These are phyloP conservation scores for Paecilomyces formosus DNA, from an alignment of 2,329 filamentous ascomycete genomes.

Conservation along the genomic window DNA sequence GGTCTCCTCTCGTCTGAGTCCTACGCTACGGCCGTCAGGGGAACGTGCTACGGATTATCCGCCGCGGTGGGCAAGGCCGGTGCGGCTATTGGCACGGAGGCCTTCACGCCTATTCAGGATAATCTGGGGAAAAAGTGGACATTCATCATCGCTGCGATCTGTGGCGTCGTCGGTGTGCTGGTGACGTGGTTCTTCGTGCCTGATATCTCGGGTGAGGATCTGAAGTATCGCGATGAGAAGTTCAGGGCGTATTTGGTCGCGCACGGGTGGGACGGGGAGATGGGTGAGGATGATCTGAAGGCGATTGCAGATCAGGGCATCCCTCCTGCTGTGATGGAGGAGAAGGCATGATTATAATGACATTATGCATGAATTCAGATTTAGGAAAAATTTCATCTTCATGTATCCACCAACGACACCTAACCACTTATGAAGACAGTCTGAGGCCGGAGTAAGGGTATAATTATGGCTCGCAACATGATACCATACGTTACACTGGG, in stretches of 20 bases:
- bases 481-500: neutral
- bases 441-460: neutral
- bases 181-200: constrained; percentile 45
- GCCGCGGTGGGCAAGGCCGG: constrained; percentile 47
- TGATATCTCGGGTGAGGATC: constrained; percentile 39
- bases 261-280: constrained; percentile 42
- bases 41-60: constrained; percentile 45
- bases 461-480: neutral
- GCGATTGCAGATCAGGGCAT: constrained; percentile 23
- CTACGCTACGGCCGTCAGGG: constrained; percentile 46
- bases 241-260: constrained; percentile 39
- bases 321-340: neutral
- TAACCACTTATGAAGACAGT: neutral
- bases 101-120: constrained; percentile 41
- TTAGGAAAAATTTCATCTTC: no score
- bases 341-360: neutral
- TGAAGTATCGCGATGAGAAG: constrained; percentile 35
- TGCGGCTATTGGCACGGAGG: constrained; percentile 45
- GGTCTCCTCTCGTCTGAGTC: constrained; percentile 45
- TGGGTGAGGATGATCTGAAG: constrained; percentile 35
- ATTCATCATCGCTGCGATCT: constrained; percentile 47
- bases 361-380: no score
- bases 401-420: no score
- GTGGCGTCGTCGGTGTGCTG: constrained; percentile 40
- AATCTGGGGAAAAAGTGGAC: constrained; percentile 44